Evolutionary conservation across 1,139 yeast genomes (phyloP), one percentile per base, ranked within the genome.

Genomic region (Blastobotrys proliferans): DNA sequence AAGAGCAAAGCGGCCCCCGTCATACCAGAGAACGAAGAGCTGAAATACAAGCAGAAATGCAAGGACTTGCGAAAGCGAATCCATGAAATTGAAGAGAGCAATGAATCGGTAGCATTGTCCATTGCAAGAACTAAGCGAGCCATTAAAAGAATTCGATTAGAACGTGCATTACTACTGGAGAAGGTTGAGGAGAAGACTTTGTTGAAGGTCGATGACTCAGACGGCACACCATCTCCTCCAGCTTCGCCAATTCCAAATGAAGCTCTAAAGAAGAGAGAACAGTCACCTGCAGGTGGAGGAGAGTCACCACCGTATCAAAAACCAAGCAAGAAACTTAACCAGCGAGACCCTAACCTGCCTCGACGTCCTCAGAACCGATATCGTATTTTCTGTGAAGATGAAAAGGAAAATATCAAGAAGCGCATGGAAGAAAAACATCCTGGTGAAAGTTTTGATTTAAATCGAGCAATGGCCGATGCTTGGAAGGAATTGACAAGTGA

Each of bases 331-430:
- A 21, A 14, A 3, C 38, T 40, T 17, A 42, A 35, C 6, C 28
- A 38, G 1, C 75, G 88, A 56, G 95, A 85, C 61, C 95, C 95
- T 3, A 81, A 79, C 53, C 74, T 83, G 56, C 96, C 97, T 13
- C 85, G 85, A 55, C 73, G 94, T 54, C 95, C 96, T 13, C 83
- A 94, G 4, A 88, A 88, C 62, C 95, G 96, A 8, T 87, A 88
- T 58, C 70, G 87, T 50, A 76, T 86, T 43, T 88, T 84, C 60
- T 88, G 97, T 66, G 97, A 88, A 49, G 68, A 77, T 67, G 94
- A 86, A 58, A 84, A 86, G 62, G 95, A 85, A 42, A 71, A 76
- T 43, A 75, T 86, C 38, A 79, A 77, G 52, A 73, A 72, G 43
- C 78, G 80, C 48, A 66, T 74, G 46, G 79, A 73, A 42, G 60